Evolutionary conservation across 2,329 filamentous ascomycete genomes (phyloP), one percentile per base, ranked within the genome.

Genomic region (Decorospora gaudefroyi): DNA sequence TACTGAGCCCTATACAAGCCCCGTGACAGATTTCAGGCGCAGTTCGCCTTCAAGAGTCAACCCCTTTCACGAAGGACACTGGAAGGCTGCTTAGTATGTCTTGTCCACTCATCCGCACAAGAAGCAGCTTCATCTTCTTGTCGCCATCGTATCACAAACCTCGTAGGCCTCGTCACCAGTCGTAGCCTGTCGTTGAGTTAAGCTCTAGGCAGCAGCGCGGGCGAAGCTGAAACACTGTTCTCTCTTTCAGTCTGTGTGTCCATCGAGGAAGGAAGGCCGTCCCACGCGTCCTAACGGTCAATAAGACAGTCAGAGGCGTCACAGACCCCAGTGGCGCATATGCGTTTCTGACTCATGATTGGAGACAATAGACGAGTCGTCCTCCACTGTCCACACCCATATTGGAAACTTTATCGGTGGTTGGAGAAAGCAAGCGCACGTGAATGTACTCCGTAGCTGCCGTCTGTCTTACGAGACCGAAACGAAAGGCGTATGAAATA

Each of bases 161-260:
- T 26, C 35, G 27, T 34, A 40, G 42, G 41, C 35, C 16, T 35
- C 26, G 28, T 37, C 23, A 15, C 19, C 11, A 39, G 37, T 18
- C 23, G 32, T 16, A 37, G 31, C 37, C 37, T 32, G 41, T 51
- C 34, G 51, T 57, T 41, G 40, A 47, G 46, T 42, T 35, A 46
- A 52, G 33, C 38, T 53, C 46, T 51, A 56, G 53, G 55, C 57
- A 57, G 42, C 53, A 58, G 47, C 34, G 32, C 38, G 9, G 12
- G 35, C 32, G 21, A 25, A 19, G 26, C 23, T 19, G 15, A 27
- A 38, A 34, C 49, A 49, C 31, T 38, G 48, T 46, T 34, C 23
- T 36, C 41, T 29, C 35, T 17, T 40, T 29, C 26, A 25, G 39
- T 31, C 39, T 34, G 32, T 36, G 15, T 46, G 22, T 46, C 41